Conservation (phyloP, 2,329 filamentous ascomycete genomes). For the Aspergillus candidus region DNA sequence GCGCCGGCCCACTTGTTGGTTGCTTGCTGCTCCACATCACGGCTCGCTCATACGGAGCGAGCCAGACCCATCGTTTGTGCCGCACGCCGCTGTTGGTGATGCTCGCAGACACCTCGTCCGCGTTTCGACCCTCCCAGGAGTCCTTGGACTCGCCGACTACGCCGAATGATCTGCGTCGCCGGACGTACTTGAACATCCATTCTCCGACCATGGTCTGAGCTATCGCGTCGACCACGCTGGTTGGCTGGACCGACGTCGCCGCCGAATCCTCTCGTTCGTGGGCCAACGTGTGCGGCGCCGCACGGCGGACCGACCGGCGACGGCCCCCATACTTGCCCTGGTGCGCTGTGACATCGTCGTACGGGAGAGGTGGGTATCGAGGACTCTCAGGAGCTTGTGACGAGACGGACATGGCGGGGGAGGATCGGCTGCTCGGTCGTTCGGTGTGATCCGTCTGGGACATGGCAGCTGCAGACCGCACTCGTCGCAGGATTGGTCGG, state of each 20-base stretch:
- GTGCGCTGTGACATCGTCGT: slow-evolving; percentile 60
- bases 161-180: slow-evolving; percentile 76
- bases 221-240: slow-evolving; percentile 88
- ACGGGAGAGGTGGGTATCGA: slow-evolving; percentile 64
- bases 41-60: slow-evolving; percentile 90
- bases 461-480: slow-evolving; percentile 73
- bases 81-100: slow-evolving; percentile 61
- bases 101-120: slow-evolving; percentile 64
- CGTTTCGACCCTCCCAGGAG: slow-evolving; percentile 50
- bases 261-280: slow-evolving; percentile 45
- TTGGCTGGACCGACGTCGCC: slow-evolving; percentile 58
- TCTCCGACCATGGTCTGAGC: slow-evolving; percentile 98
- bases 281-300: slow-evolving; percentile 21
- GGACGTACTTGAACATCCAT: slow-evolving; percentile 47
- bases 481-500: slow-evolving; percentile 66
- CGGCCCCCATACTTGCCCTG: slow-evolving; percentile 25
- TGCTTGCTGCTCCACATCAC: slow-evolving; percentile 99
- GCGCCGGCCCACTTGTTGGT: slow-evolving; percentile 74
- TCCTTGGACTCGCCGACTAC: slow-evolving; percentile 54
- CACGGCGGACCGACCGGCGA: slow-evolving; percentile 18
- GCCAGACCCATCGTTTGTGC: slow-evolving; percentile 97
- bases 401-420: slow-evolving; percentile 56
- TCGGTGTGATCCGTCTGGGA: slow-evolving; percentile 47
- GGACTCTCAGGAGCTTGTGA: slow-evolving; percentile 65
- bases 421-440: slow-evolving; percentile 43